A percentile compares a stretch with the other conserved stretches of the same genome.
These are phyloP conservation scores for Magnolia sinica DNA, from an alignment of 164 flowering plant species.

Conservation along the genomic window DNA sequence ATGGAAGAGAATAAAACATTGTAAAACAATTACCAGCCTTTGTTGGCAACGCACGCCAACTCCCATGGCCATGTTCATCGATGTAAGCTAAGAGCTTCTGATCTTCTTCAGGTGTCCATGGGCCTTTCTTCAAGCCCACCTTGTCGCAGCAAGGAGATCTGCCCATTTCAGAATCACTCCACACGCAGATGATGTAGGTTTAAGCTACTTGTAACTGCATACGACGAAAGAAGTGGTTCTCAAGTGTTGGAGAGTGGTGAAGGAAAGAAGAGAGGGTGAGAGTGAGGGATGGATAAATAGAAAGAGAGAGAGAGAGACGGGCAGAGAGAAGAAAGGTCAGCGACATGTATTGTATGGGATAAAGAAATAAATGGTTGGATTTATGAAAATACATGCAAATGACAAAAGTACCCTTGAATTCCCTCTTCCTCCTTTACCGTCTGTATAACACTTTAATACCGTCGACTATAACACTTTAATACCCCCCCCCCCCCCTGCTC, in stretches of 20 bases:
- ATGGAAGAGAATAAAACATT: background rate
- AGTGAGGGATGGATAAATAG: background rate
- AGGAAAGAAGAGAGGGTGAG: background rate
- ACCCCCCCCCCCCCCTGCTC: too few species aligned
- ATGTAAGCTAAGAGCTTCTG: constrained; percentile 90
- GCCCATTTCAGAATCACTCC: constrained; percentile 43
- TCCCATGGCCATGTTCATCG: constrained; percentile 94
- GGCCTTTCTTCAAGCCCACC: constrained; percentile 90
- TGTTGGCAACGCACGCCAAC: constrained; percentile 86
- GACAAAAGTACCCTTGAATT: constrained; percentile 3
- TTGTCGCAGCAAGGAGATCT: constrained; percentile 83
- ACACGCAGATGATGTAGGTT: background rate
- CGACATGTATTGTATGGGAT: constrained; percentile 6
- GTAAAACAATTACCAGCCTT: constrained; percentile 66
- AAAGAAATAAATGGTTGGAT: background rate
- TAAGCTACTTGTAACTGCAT: background rate
- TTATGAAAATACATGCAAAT: background rate
- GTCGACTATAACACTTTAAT: too few species aligned
- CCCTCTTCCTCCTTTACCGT: background rate
- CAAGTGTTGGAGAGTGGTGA: background rate
- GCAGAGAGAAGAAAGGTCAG: constrained; percentile 9
- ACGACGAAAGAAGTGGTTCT: background rate
- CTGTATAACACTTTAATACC: too few species aligned
- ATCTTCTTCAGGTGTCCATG: constrained; percentile 98
- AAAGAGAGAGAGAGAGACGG: background rate